These are phyloP conservation scores for Friedmanniomyces endolithicus DNA, from an alignment of 495 filamentous ascomycete species.

Conservation along the genomic window DNA sequence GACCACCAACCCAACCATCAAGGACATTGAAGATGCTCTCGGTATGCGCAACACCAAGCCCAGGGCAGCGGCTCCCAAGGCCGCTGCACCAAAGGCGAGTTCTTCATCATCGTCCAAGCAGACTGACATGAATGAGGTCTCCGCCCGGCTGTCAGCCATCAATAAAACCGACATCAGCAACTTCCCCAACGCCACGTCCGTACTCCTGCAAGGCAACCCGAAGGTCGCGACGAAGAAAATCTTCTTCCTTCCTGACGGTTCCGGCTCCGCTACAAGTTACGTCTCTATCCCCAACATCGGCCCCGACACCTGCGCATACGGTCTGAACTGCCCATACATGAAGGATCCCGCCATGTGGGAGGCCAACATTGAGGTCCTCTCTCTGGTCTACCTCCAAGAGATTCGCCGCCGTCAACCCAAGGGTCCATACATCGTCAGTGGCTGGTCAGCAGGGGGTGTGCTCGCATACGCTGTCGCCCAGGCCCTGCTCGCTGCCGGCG, in stretches of 20 bases:
- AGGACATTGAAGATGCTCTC: conserved; percentile 36
- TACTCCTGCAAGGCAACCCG: conserved; percentile 40
- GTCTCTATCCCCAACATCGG: conserved; percentile 44
- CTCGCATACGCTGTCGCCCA: conserved; percentile 74
- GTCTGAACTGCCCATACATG: conserved; percentile 57
- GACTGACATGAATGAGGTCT: conserved; percentile 30
- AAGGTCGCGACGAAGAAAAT: conserved; percentile 49
- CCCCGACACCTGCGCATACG: conserved; percentile 45
- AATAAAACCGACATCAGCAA: conserved; percentile 26
- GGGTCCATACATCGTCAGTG: conserved; percentile 57
- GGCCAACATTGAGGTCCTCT: conserved; percentile 44
- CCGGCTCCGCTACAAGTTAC: conserved; percentile 55
- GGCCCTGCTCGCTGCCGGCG: conserved; percentile 54
- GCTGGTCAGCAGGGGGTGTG: conserved; percentile 81
- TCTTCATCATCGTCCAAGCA: conserved; percentile 15
- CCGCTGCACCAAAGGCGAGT: conserved; percentile 3
- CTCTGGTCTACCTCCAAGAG: conserved; percentile 47
- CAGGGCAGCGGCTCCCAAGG: conserved; percentile 19
- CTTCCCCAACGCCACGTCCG: conserved; percentile 38
- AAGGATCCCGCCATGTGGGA: conserved; percentile 45
- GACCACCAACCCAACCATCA: conserved; percentile 31
- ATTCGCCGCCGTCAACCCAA: conserved; percentile 62
- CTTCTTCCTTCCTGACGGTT: conserved; percentile 68
- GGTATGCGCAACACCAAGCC: conserved; percentile 31
- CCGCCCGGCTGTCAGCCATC: conserved; percentile 24